Evolutionary conservation across 306 rosid species (phyloP), one percentile per base, ranked within the genome.

Genomic region (Vicia sativa): DNA sequence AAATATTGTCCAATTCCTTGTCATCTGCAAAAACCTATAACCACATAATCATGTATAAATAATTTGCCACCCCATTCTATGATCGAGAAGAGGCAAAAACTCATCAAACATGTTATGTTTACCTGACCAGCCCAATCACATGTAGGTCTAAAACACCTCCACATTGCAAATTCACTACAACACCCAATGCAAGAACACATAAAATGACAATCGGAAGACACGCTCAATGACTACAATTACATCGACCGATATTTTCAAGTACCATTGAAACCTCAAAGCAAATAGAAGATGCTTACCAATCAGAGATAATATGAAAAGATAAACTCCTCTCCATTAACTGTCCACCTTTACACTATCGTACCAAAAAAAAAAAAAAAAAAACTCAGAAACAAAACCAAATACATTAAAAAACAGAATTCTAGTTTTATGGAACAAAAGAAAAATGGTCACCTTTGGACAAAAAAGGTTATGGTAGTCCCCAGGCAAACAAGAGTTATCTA

Each of bases 61-160:
- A 74, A 58, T n/a, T 53, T n/a, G 62, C 5, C 66, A 74, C 39
- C 71, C 14, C 4, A 55, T 71, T 60, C 38, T 15, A 62, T 38
- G 48, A 31, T 54, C 28, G 52, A 70, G 62, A 76, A 50, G 67
- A 74, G 57, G 44, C 34, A 68, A 4, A 38, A 53, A 65, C 66
- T 13, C 26, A 59, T 49, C 4, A 15, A 52, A 52, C 46, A 31
- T 35, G 49, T 66, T 11, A 68, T 77, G 59, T 82, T 86, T 86
- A 92, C 98, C 96, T 76, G 79, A 62, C 87, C 98, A 61, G 85
- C 81, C 96, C 96, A 89, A 14, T 87, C 86, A 50, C 98, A 92
- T 10, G 79, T 67, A 59, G 65, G 54, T 48, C 78, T 90, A 75
- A 89, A 92, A 72, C 98, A 92, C 80, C 98, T 86, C 96, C 96